Percentiles rank a stretch among this genome's conserved stretches.
Conservation (phyloP, 192 early-diverging fungal genomes). For the Coemansia sp. region DNA sequence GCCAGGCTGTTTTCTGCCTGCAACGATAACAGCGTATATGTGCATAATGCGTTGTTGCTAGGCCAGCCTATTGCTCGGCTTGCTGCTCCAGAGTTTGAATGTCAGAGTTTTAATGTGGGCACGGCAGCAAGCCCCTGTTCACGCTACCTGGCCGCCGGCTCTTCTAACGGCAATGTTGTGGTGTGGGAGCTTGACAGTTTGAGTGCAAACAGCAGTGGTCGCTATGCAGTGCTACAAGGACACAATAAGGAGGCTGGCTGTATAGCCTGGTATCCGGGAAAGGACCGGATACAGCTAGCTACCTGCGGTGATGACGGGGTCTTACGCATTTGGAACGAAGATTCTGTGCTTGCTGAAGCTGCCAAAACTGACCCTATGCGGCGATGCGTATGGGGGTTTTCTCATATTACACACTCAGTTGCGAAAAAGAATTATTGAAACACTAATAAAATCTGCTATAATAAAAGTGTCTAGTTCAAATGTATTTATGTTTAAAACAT, state of each 20-base stretch:
- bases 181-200: constrained; percentile 68
- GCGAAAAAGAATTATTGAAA: too few relatives aligned
- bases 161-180: constrained; percentile 60
- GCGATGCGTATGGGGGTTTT: constrained; percentile 39
- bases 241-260: constrained; percentile 68
- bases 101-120: constrained; percentile 68
- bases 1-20: constrained; percentile 69
- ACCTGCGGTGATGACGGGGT: constrained; percentile 75
- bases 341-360: constrained; percentile 21
- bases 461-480: too few relatives aligned
- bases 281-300: constrained; percentile 58
- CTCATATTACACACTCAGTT: neutral
- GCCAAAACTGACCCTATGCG: constrained; percentile 20
- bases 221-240: constrained; percentile 56
- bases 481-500: too few relatives aligned
- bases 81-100: constrained; percentile 57
- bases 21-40: constrained; percentile 65
- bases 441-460: too few relatives aligned
- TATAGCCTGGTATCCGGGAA: constrained; percentile 68
- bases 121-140: constrained; percentile 72
- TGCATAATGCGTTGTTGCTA: constrained; percentile 61
- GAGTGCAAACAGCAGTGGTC: constrained; percentile 16
- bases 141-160: constrained; percentile 68
- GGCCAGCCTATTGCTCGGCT: constrained; percentile 54
- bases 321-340: constrained; percentile 68